Base-by-base conservation (phyloP, 176 grass and related monocot genomes). In the Rhynchospora breviuscula region DNA sequence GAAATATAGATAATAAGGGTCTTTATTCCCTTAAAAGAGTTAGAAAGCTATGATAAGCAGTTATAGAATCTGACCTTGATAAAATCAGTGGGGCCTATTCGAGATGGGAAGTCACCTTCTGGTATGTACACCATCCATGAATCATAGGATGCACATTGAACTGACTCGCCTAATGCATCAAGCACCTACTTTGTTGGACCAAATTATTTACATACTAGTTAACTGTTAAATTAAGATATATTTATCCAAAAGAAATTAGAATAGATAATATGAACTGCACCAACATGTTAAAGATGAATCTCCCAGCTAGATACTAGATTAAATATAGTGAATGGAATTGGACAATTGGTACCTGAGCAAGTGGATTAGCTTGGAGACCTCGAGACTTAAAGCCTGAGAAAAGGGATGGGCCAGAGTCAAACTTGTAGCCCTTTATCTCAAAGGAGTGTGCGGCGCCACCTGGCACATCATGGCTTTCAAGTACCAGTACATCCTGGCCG, bases 81-180 rank as follows among this genome's bases (percentile, higher is more conserved):
- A 88, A 98, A 98, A 56, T 98, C 91, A 51, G 91, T 93, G 65
- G 96, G 96, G 1, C 96, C 92, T 59, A 98, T 98, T 78, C 85
- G 62, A 10, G 93, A 95, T 61, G 91, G 79, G 58, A 99, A 99
- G 45, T 99, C 89, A 26, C 89, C 96, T 88, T 99, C 91, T 54
- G 93, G 96, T 62, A 92, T 71, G 86, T 98, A 94, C n/a, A 98
- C 93, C 96, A 98, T 98, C 93, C 93, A 98, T 13, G 96, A 98
- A 74, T 95, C 89, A 85, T 98, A 98, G 0, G 89, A 95, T 0
- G 83, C 93, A 58, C 93, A 98, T 5, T 88, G 87, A 10, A 93
- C 86, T 13, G 90, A 83, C 84, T 95, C 86, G 0, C 96, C 93
- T 77, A 98, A 76, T 6, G 96, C 96, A 86, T 98, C 96, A n/a